Evolutionary conservation across 306 rosid genomes (phyloP).

Genomic region (Abrus pulchellus): DNA sequence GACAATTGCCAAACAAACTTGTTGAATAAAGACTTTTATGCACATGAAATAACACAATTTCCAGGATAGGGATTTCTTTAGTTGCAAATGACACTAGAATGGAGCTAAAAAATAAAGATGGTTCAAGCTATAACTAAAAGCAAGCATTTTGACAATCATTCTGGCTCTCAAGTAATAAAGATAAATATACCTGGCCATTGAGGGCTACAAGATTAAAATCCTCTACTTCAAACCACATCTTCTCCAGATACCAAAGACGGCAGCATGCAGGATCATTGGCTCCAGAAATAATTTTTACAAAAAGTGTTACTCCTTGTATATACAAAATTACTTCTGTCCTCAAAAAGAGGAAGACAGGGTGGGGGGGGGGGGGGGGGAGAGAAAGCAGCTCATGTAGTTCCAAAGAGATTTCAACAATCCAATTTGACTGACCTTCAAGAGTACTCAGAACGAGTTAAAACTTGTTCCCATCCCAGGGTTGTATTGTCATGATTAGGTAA

Average conservation of each 20-base stretch:
- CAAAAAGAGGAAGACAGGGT: not conserved
- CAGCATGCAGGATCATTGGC: slow-evolving; percentile 70
- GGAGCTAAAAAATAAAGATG: not conserved
- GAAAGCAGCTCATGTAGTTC: slow-evolving; percentile 10
- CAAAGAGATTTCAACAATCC: not conserved
- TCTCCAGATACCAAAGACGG: slow-evolving; percentile 77
- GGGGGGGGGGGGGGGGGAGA: not conserved
- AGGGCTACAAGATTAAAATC: slow-evolving; percentile 75
- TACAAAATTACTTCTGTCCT: slow-evolving; percentile 10
- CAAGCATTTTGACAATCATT: not conserved
- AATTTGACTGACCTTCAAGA: slow-evolving; percentile 30
- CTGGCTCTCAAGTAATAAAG: slow-evolving; percentile 9
- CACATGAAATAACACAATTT: slow-evolving; percentile 15
- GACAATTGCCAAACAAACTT: slow-evolving; percentile 1
- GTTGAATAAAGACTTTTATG: not conserved
- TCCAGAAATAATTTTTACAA: slow-evolving; percentile 48
- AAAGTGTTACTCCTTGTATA: not conserved
- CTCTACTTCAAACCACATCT: slow-evolving; percentile 78
- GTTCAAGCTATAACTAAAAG: not conserved
- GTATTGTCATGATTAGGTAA: not conserved
- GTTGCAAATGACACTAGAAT: slow-evolving; percentile 11
- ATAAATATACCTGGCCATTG: slow-evolving; percentile 65
- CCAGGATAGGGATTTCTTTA: not conserved
- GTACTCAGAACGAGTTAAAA: slow-evolving; percentile 7
- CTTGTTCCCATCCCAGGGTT: slow-evolving; percentile 3